A percentile compares a stretch with the other conserved stretches of the same genome.
Conservation (phyloP, 2,329 filamentous ascomycete species). For the Aphanocladium album region DNA sequence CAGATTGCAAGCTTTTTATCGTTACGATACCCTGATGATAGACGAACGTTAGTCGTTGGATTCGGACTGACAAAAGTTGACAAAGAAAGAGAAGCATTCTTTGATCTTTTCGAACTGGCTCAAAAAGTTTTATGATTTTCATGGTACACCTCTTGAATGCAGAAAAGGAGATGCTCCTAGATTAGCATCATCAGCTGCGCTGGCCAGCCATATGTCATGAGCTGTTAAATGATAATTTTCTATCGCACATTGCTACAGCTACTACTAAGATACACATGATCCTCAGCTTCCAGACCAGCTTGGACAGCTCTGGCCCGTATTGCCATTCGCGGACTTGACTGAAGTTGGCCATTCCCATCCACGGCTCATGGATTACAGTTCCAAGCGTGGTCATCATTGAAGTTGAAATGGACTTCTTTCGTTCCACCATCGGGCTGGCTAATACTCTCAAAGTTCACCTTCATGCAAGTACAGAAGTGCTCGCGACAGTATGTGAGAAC, state of each 20-base stretch:
- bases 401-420: background rate
- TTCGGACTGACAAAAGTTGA: constrained; percentile 51
- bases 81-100: constrained; percentile 52
- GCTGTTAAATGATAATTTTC: too few relatives aligned
- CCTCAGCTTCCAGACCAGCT: too few relatives aligned
- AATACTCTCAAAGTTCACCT: background rate
- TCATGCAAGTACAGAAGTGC: background rate
- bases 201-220: too few relatives aligned
- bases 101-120: constrained; percentile 60
- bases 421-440: background rate
- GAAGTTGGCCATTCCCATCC: too few relatives aligned
- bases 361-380: background rate
- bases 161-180: too few relatives aligned
- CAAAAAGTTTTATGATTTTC: constrained; percentile 47
- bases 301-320: too few relatives aligned
- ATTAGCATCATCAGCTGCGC: too few relatives aligned
- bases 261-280: too few relatives aligned
- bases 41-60: constrained; percentile 56
- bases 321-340: too few relatives aligned
- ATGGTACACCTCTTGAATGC: too few relatives aligned
- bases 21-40: constrained; percentile 61
- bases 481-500: background rate
- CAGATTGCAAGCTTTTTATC: constrained; percentile 80
- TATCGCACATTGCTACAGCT: too few relatives aligned
- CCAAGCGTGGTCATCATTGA: background rate